Base-by-base conservation (phyloP, 106 monocot species). In the Allium fistulosum region DNA sequence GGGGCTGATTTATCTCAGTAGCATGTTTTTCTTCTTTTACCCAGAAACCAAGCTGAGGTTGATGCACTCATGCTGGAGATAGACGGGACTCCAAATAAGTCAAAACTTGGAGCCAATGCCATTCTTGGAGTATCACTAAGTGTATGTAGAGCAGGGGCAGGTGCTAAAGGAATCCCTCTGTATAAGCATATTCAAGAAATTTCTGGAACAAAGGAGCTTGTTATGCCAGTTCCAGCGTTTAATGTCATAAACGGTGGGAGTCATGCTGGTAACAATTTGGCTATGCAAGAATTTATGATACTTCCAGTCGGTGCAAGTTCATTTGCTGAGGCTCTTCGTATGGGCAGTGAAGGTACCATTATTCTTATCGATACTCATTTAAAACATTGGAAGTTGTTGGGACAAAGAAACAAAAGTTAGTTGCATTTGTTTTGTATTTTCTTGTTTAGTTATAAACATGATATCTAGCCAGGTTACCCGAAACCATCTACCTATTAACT, bases 201-300 rank as follows among this genome's bases (percentile, higher is more conserved):
- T 67, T 70, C 95, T 68, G 88, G 86, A 77, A 88, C 78, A 14
- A 91, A 86, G 65, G 87, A 88, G 53, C 91, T 96, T 66, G 88
- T 96, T 62, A 96, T 96, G 91, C 95, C 95, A 10, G 95, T 96
- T 51, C 95, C 95, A 61, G 95, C 95, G 73, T 96, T 96, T 69
- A 96, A 96, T 78, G 95, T 96, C 55, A 96, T 96, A 72, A 96
- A 96, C 74, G 95, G 95, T 18, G 95, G 95, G 11, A 96, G 91
- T 61, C 95, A 96, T 84, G 95, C 95, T 51, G 95, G 95, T 59
- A 96, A 96, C 61, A 96, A 85, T 84, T 74, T 96, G 49, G 95
- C 95, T 63, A 96, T 96, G 95, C 95, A 96, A 71, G 95, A 96
- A 71, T 96, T 96, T 64, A 96, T 96, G 95, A 91, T 96, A 75